Conservation (phyloP, 164 flowering plant species). For the Magnolia officinalis region DNA sequence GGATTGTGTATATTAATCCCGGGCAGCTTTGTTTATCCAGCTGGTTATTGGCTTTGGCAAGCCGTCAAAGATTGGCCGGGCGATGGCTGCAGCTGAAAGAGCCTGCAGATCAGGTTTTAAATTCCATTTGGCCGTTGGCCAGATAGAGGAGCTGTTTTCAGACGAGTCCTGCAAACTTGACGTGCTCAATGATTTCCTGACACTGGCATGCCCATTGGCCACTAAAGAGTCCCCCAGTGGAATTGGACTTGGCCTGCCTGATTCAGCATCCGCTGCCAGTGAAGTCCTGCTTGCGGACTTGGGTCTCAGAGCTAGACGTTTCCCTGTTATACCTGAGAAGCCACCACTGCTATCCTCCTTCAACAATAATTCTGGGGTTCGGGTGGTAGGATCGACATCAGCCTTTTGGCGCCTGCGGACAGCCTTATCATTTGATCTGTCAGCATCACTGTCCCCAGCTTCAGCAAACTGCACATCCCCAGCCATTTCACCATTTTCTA, state of each 20-base stretch:
- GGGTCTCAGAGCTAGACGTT: conserved; percentile 68
- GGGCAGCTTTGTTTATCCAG: conserved; percentile 68
- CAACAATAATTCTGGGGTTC: conserved; percentile 45
- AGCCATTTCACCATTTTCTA: conserved; percentile 30
- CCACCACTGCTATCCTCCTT: conserved; percentile 52
- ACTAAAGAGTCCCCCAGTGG: conserved; percentile 38
- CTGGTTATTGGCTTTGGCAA: conserved; percentile 63
- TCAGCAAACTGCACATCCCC: conserved; percentile 27
- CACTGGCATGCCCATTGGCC: conserved; percentile 36
- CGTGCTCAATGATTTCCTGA: conserved; percentile 79
- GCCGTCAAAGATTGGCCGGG: conserved; percentile 79
- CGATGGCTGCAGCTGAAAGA: conserved; percentile 43
- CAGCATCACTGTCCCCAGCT: conserved; percentile 26
- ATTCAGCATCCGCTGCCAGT: conserved; percentile 36
- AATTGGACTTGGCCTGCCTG: conserved; percentile 22
- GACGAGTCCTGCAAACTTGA: conserved; percentile 56
- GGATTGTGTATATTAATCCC: conserved; percentile 37
- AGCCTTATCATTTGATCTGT: conserved; percentile 43
- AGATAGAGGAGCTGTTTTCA: conserved; percentile 35
- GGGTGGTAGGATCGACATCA: conserved; percentile 33
- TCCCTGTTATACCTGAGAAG: conserved; percentile 54
- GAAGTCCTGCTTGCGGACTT: conserved; percentile 45
- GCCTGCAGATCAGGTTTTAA: conserved; percentile 68
- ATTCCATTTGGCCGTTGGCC: conserved; percentile 65
- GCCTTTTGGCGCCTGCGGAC: conserved; percentile 61